Conservation (phyloP, 805 yeast genomes). For the Barnettozyma populi region DNA sequence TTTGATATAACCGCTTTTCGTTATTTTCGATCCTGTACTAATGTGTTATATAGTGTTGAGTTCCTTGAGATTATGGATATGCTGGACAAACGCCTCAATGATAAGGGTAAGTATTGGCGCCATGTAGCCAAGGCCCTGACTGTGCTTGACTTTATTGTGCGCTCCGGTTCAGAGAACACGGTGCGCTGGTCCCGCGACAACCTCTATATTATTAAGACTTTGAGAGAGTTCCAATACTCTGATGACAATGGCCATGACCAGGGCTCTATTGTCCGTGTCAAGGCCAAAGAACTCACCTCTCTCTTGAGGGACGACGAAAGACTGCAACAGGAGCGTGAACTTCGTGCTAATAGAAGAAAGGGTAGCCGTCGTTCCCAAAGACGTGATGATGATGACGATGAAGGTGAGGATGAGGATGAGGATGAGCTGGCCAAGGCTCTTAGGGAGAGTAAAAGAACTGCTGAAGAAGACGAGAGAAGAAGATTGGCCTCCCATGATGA, state of each 20-base stretch:
- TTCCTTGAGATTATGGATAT: conserved; percentile 90
- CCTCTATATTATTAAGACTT: conserved; percentile 78
- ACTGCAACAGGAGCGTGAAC: conserved; percentile 60
- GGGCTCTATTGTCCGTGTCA: conserved; percentile 82
- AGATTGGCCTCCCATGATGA: conserved; percentile 37
- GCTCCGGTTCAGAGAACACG: conserved; percentile 82
- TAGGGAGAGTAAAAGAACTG: conserved; percentile 74
- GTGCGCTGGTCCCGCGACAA: conserved; percentile 91
- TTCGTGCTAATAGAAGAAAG: conserved; percentile 31
- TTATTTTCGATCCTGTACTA: neutral
- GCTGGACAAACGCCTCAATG: conserved; percentile 86
- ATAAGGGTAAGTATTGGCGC: conserved; percentile 96
- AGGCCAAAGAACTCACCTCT: conserved; percentile 84
- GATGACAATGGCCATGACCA: conserved; percentile 80
- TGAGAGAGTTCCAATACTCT: conserved; percentile 79
- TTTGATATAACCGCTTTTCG: neutral
- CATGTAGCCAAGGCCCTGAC: conserved; percentile 91
- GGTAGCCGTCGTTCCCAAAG: conserved; percentile 29
- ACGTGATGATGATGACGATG: conserved; percentile 23
- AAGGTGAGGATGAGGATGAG: conserved; percentile 51
- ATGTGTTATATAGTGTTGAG: conserved; percentile 43
- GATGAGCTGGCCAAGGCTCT: conserved; percentile 75
- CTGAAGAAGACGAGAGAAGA: conserved; percentile 72
- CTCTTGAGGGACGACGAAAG: conserved; percentile 78
- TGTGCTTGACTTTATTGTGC: conserved; percentile 80